Evolutionary conservation across 495 filamentous ascomycete species (phyloP).

Genomic region (Neurospora sublineolata): DNA sequence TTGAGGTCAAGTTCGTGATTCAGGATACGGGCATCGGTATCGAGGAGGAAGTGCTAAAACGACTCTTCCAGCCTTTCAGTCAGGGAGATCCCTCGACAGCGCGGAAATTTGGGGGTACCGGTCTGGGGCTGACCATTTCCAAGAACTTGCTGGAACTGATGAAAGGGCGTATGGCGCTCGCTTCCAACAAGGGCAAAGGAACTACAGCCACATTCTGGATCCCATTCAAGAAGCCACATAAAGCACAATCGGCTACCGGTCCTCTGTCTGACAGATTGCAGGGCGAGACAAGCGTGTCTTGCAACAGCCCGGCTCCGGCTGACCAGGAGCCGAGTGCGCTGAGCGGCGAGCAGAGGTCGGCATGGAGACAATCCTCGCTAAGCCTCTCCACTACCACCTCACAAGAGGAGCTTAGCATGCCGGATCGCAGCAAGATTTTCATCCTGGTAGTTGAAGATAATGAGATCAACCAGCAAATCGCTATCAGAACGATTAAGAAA

Average conservation of each 20-base stretch:
- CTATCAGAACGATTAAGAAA: conserved; percentile 60
- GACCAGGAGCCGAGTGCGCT: conserved; percentile 1
- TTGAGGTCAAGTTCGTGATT: conserved; percentile 50
- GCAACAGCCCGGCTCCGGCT: conserved; percentile 31
- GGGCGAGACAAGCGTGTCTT: conserved; percentile 50
- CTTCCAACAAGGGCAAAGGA: conserved; percentile 46
- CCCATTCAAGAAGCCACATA: conserved; percentile 48
- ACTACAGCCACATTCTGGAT: conserved; percentile 58
- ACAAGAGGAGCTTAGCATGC: conserved; percentile 27
- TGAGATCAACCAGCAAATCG: conserved; percentile 68
- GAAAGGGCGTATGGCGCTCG: conserved; percentile 60
- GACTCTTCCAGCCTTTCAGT: conserved; percentile 75
- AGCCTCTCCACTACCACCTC: conserved; percentile 16
- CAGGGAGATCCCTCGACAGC: conserved; percentile 74
- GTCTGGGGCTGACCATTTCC: conserved; percentile 69
- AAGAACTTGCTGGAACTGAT: conserved; percentile 72
- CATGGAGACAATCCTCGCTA: conserved; percentile 20
- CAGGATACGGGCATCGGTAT: conserved; percentile 81
- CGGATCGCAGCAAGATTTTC: conserved; percentile 44
- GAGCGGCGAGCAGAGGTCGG: conserved; percentile 20
- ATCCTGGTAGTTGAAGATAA: conserved; percentile 77
- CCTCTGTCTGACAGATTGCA: conserved; percentile 49
- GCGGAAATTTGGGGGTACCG: conserved; percentile 69
- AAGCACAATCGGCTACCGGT: conserved; percentile 24
- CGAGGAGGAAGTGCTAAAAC: conserved; percentile 57